A percentile compares a stretch with the other conserved stretches of the same genome.
Evolutionary conservation across 805 yeast species (phyloP).

Genomic region (Yamadazyma paraphyllophila): DNA sequence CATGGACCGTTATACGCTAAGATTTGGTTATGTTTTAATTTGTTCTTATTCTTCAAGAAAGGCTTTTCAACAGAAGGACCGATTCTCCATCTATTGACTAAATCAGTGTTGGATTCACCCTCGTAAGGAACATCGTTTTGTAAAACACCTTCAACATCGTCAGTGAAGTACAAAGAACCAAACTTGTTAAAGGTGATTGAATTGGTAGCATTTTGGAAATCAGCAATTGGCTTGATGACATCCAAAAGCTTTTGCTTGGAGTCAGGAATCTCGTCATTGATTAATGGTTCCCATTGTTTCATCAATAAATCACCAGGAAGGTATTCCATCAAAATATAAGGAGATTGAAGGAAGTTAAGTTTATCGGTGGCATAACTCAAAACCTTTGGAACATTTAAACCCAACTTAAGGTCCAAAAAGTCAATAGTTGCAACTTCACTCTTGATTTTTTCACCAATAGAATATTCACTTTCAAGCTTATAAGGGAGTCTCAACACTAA

Average conservation of each 20-base stretch:
- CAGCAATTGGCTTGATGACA: constrained; percentile 73
- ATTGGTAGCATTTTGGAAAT: constrained; percentile 56
- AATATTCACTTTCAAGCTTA: constrained; percentile 61
- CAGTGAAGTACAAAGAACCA: constrained; percentile 80
- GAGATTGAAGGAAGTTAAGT: constrained; percentile 63
- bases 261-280: constrained; percentile 49
- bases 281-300: constrained; percentile 88
- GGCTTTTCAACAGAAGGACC: constrained; percentile 87
- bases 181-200: constrained; percentile 61
- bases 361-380: constrained; percentile 61
- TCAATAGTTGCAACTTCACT: constrained; percentile 95
- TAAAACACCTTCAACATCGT: constrained; percentile 54
- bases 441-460: constrained; percentile 65
- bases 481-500: constrained; percentile 87
- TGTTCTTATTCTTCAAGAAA: constrained; percentile 66
- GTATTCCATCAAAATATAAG: constrained; percentile 79
- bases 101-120: constrained; percentile 48
- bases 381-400: constrained; percentile 70
- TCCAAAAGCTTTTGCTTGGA: constrained; percentile 50
- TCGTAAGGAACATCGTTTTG: constrained; percentile 51
- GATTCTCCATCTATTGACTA: constrained; percentile 75
- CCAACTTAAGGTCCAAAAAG: constrained; percentile 63
- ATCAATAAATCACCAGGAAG: constrained; percentile 78
- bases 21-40: constrained; percentile 49
- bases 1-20: constrained; percentile 75